phyloP scores from a whole-genome alignment of 2,329 filamentous ascomycete genomes.

The Colletotrichum graminicola region DNA sequence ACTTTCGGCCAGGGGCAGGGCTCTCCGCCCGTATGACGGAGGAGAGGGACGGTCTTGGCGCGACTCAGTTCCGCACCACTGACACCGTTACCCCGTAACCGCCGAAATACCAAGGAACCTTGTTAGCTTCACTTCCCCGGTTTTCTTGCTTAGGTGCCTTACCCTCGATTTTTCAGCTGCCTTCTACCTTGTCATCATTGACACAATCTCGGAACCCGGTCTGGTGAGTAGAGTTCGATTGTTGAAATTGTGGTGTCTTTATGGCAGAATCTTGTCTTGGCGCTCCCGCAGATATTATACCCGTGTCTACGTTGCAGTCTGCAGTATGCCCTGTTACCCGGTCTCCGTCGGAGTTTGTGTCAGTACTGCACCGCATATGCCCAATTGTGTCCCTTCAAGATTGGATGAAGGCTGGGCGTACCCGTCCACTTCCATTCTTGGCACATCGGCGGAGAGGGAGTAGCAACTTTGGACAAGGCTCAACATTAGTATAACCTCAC shows the following conservation, averaged over 20 bases:
- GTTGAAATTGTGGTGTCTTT: slow-evolving; percentile 15
- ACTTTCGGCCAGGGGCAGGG: not conserved
- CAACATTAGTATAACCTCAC: slow-evolving; percentile 26
- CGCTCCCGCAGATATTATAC: slow-evolving; percentile 19
- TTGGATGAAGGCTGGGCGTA: slow-evolving; percentile 35
- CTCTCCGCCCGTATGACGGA: slow-evolving; percentile 29
- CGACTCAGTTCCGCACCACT: slow-evolving; percentile 30
- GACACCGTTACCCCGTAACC: slow-evolving; percentile 20
- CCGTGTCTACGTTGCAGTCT: slow-evolving; percentile 6
- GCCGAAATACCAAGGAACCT: slow-evolving; percentile 35
- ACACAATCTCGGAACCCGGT: slow-evolving; percentile 10
- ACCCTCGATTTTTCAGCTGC: not conserved
- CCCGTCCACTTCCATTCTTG: slow-evolving; percentile 19
- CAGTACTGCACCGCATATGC: slow-evolving; percentile 18
- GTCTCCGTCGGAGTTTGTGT: slow-evolving; percentile 2
- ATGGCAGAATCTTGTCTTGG: slow-evolving; percentile 34
- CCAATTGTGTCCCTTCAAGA: slow-evolving; percentile 11
- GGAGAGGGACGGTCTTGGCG: slow-evolving; percentile 29
- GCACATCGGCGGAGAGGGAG: slow-evolving; percentile 8
- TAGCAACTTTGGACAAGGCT: slow-evolving; percentile 34
- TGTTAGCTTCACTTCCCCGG: slow-evolving; percentile 38
- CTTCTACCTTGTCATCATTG: slow-evolving; percentile 10
- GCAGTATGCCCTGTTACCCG: not conserved
- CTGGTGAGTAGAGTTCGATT: not conserved
- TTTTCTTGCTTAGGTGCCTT: slow-evolving; percentile 1